phyloP scores from a whole-genome alignment of 805 yeast species.

The Myxozyma sirexii region DNA sequence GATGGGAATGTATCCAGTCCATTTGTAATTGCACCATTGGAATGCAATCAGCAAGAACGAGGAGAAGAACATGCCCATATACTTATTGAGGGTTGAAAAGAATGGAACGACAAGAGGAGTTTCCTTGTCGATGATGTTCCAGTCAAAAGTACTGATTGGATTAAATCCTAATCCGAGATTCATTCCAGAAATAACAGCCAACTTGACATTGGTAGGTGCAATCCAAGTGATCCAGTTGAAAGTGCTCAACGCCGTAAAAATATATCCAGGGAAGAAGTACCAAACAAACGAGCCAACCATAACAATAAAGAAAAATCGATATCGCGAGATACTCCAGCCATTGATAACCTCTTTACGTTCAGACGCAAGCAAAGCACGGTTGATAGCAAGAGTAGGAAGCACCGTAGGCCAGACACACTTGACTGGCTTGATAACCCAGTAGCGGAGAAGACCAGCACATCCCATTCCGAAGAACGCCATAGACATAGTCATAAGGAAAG shows the following conservation, averaged over 20 bases:
- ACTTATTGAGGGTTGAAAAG: constrained; percentile 48
- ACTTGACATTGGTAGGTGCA: constrained; percentile 51
- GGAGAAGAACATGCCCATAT: constrained; percentile 49
- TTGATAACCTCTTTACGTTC: constrained; percentile 46
- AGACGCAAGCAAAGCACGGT: constrained; percentile 35
- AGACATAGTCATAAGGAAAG: constrained; percentile 54
- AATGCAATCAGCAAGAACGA: constrained; percentile 57
- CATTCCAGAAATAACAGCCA: constrained; percentile 55
- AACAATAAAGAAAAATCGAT: constrained; percentile 51
- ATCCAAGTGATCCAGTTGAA: constrained; percentile 65
- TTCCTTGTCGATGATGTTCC: constrained; percentile 44
- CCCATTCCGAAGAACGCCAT: constrained; percentile 69
- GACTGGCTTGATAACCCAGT: constrained; percentile 62
- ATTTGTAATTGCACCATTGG: constrained; percentile 54
- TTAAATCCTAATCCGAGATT: constrained; percentile 47
- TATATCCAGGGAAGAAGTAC: constrained; percentile 52
- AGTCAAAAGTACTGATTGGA: constrained; percentile 52
- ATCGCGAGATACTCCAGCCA: constrained; percentile 63
- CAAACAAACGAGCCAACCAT: constrained; percentile 50
- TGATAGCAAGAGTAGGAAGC: constrained; percentile 61
- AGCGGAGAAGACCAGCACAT: constrained; percentile 62
- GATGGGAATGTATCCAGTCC: constrained; percentile 47
- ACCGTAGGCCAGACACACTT: constrained; percentile 71
- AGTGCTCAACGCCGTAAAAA: constrained; percentile 61
- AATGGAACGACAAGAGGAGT: constrained; percentile 49